These are phyloP conservation scores for Zea luxurians DNA, from an alignment of 176 grass and related monocot genomes.

Conservation along the genomic window DNA sequence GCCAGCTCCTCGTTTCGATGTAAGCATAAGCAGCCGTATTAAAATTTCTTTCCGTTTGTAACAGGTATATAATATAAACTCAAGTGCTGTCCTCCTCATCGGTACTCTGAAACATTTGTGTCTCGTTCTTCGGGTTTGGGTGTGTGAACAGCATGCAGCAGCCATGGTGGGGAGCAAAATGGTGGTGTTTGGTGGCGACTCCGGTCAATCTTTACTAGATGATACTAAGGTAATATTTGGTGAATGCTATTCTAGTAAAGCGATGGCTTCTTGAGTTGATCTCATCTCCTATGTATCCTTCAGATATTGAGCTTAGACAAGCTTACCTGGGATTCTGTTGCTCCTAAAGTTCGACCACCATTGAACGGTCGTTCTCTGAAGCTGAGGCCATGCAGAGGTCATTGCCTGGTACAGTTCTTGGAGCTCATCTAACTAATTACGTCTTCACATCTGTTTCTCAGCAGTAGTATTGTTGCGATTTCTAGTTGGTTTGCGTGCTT, in stretches of 20 bases:
- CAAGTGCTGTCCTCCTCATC: background rate
- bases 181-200: constrained; percentile 86
- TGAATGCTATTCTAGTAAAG: constrained; percentile 23
- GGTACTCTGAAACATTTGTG: constrained; percentile 32
- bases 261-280: constrained; percentile 27
- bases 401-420: constrained; percentile 80
- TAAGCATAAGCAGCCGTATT: constrained; percentile 39
- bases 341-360: constrained; percentile 62
- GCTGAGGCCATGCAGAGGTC: constrained; percentile 86
- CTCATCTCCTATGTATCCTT: constrained; percentile 41
- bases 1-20: constrained; percentile 79
- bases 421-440: constrained; percentile 16
- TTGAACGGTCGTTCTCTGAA: constrained; percentile 51
- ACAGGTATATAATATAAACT: background rate
- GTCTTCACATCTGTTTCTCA: background rate
- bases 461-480: background rate
- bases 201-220: constrained; percentile 70
- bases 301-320: constrained; percentile 92
- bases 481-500: background rate
- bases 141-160: constrained; percentile 83
- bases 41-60: background rate
- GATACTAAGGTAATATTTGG: constrained; percentile 69
- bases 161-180: constrained; percentile 93
- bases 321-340: constrained; percentile 71
- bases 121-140: constrained; percentile 21